Base-by-base conservation (phyloP, 2,329 filamentous ascomycete species). In the Alternaria solani region DNA sequence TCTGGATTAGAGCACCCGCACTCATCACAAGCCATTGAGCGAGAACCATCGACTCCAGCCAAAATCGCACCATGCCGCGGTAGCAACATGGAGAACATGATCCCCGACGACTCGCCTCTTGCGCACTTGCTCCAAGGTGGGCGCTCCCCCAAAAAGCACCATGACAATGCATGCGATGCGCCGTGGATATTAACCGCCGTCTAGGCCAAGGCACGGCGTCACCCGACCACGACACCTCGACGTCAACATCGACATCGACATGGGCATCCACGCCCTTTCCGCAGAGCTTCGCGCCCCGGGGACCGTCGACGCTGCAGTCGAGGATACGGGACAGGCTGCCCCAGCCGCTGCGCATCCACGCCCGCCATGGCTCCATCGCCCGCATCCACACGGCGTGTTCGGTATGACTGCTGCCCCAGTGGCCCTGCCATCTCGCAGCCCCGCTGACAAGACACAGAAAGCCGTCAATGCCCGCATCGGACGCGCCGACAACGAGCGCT, bases 91-190 rank as follows among this genome's bases (percentile, higher is more conserved):
- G 94, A 97, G 86, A 88, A 91, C 74, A 85, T 97, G 72, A 88
- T 97, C 71, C 91, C 91, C 81, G 88, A 95, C 81, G 89, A 93
- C 81, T 91, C 92, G 77, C 94, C 94, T 71, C 85, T 97, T 81
- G 93, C 93, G 76, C 89, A 91, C 74, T 95, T 95, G 82, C 88
- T 97, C 71, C 90, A 94, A 88, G 93, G 94, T 59, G 52, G 43
- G 57, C 34, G 25, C 7, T 4, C 14, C 16, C 41, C 26, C 23
- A 23, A 23, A 23, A 23, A 11, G 42, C 30, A 41, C 34, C 18
- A 18, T 32, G 11, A 48, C 46, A 49, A 43, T 51, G 42, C 57
- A 43, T 51, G 42, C 57, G 30, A 46, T 56, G 30, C 55, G 42
- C 55, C 59, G 41, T 20, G 48, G 28, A 43, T 38, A 57, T 67